A percentile compares a stretch with the other conserved stretches of the same genome.
Conservation (phyloP, 2,329 filamentous ascomycete genomes). For the Neocucurbitaria cava region DNA sequence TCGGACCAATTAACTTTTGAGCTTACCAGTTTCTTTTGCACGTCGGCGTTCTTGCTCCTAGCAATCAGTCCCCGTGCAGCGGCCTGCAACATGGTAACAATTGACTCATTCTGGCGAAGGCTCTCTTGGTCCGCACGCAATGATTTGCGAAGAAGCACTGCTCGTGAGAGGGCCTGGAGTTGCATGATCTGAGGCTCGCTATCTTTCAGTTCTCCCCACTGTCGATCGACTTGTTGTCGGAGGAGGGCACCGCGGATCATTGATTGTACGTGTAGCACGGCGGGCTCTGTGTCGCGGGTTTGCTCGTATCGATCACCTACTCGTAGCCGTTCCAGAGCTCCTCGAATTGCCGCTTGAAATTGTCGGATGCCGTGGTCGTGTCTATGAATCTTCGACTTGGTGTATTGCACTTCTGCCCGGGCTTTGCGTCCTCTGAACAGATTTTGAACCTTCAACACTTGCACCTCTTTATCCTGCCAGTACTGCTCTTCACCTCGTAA, state of each 20-base stretch:
- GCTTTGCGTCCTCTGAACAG: conserved; percentile 73
- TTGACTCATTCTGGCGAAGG: conserved; percentile 48
- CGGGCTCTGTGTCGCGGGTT: conserved; percentile 68
- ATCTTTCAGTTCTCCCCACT: conserved; percentile 46
- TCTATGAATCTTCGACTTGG: conserved; percentile 56
- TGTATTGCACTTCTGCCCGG: conserved; percentile 52
- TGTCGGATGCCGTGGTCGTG: conserved; percentile 55
- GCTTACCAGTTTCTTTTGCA: conserved; percentile 51
- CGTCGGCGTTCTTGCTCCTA: conserved; percentile 49
- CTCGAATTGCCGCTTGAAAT: conserved; percentile 66
- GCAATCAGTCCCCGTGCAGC: conserved; percentile 62
- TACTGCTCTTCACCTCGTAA: conserved; percentile 68
- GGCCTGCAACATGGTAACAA: conserved; percentile 67
- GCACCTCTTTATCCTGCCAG: conserved; percentile 73
- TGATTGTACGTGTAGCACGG: conserved; percentile 60
- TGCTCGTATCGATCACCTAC: conserved; percentile 63
- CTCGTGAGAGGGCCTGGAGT: conserved; percentile 53
- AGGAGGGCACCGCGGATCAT: conserved; percentile 71
- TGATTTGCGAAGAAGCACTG: conserved; percentile 49
- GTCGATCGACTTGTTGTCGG: conserved; percentile 61
- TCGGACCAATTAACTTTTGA: conserved; percentile 50
- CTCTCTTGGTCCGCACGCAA: conserved; percentile 43
- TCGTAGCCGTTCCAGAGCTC: conserved; percentile 52
- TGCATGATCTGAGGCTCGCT: conserved; percentile 57
- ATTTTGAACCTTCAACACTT: conserved; percentile 82